Evolutionary conservation across 1,139 yeast genomes (phyloP), one percentile per base, ranked within the genome.

Genomic region (Suhomyces atakaporum): DNA sequence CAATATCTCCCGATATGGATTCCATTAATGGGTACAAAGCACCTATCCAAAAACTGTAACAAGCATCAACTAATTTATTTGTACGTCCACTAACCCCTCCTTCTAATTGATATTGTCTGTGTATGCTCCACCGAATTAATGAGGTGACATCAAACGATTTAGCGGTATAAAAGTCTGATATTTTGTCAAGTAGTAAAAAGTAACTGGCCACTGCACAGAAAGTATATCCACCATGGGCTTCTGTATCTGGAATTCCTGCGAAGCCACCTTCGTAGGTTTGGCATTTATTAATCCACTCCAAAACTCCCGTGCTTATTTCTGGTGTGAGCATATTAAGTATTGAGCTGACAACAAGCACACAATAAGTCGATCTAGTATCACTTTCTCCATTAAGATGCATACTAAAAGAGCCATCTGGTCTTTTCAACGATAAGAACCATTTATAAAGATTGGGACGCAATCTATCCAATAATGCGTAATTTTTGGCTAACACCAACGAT

Each of bases 161-260:
- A 66, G 18, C 13, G 9, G 30, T 8, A 29, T 44, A 62, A 11
- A 46, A 31, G 5, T 44, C 40, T 2, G 40, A 27, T 4, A 26
- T 35, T 37, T 69, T 51, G 39, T 69, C 67, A 18, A 77, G 51
- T 3, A 67, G 41, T 3, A 83, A 50, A 45, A 79, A 74, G 30
- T 86, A 64, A 8, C 86, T 74, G 0, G 96, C 96, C 7, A 87
- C 62, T 0, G 92, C 95, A 65, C 98, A 92, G 55, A 77, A 94
- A 0, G 97, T 80, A 58, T 92, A 92, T 0, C 98, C 99, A 2
- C 97, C 98, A 57, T 94, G 99, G 0, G 97, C 97, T 58, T 94
- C 99, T 34, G 86, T 82, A 7, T 64, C 65, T 0, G 95, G 90
- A 8, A 71, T 68, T 1, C 95, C 96, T 1, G 92, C 86, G 62